Evolutionary conservation across 805 yeast genomes (phyloP).

Genomic region (Sugiyamaella chiloensis): DNA sequence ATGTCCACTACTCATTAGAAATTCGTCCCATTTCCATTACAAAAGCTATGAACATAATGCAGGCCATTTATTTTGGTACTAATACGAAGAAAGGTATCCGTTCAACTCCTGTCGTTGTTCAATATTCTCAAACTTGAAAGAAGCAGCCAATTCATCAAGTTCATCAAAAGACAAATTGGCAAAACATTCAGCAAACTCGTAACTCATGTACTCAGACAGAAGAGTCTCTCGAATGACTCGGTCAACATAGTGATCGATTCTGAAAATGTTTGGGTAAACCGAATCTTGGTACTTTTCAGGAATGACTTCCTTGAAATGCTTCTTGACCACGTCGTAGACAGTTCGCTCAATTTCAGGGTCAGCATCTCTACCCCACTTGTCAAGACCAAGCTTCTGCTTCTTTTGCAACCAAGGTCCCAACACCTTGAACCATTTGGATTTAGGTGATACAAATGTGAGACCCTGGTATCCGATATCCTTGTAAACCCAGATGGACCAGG

Average conservation of each 20-base stretch:
- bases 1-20: no score
- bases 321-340: conserved; percentile 37
- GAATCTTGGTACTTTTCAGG: conserved; percentile 42
- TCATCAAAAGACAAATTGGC: conserved; percentile 43
- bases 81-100: conserved; percentile 15
- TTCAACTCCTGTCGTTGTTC: conserved; percentile 43
- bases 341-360: conserved; percentile 37
- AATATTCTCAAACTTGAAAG: conserved; percentile 48
- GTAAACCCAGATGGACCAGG: conserved; percentile 53
- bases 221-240: conserved; percentile 44
- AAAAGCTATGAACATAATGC: no score
- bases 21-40: background rate
- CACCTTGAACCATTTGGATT: conserved; percentile 41
- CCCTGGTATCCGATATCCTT: conserved; percentile 54
- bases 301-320: conserved; percentile 39
- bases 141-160: conserved; percentile 48
- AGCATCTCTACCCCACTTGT: conserved; percentile 49
- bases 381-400: conserved; percentile 46
- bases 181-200: conserved; percentile 46
- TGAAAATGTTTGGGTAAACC: conserved; percentile 38
- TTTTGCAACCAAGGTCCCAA: conserved; percentile 42
- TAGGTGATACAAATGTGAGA: conserved; percentile 44
- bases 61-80: no score
- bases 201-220: conserved; percentile 42
- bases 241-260: conserved; percentile 36